Percentiles rank a stretch among this genome's conserved stretches.
Conservation (phyloP, 2,329 filamentous ascomycete species). For the Fusarium austroafricanum region DNA sequence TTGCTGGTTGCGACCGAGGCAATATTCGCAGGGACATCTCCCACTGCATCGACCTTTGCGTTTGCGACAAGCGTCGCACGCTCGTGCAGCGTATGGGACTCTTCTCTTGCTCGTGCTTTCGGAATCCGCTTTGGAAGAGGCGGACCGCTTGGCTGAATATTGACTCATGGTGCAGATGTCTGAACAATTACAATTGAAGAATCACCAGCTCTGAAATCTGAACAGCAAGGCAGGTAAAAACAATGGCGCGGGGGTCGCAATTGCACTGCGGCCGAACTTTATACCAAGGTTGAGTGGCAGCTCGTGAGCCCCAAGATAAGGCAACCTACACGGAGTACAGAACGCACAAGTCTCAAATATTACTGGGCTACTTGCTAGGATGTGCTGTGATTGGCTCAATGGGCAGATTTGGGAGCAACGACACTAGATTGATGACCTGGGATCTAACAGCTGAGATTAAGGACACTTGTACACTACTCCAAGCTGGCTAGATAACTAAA, state of each 20-base stretch:
- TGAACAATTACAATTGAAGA: not conserved
- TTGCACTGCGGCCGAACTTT: not conserved
- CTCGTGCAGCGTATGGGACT: not conserved
- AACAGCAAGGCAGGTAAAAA: not conserved
- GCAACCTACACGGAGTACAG: not conserved
- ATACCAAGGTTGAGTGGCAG: not conserved
- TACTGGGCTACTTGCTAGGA: not conserved
- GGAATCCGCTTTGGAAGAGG: not conserved
- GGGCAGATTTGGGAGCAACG: fast-evolving
- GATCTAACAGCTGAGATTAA: not conserved
- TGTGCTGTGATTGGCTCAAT: not conserved
- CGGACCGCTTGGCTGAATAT: not conserved
- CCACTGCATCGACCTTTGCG: slow-evolving; percentile 1
- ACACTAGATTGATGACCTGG: fast-evolving
- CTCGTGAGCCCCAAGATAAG: not conserved
- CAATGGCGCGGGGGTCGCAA: not conserved
- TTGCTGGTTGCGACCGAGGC: slow-evolving; percentile 1
- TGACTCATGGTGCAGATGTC: not conserved
- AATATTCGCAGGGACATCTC: slow-evolving; percentile 2
- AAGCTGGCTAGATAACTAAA: no score
- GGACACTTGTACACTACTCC: not conserved
- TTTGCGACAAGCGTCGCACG: not conserved
- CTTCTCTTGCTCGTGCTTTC: not conserved
- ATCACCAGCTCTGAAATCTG: not conserved
- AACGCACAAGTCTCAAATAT: not conserved